Evolutionary conservation across 2,329 filamentous ascomycete species (phyloP), one percentile per base, ranked within the genome.

Genomic region (Fusarium anguioides): DNA sequence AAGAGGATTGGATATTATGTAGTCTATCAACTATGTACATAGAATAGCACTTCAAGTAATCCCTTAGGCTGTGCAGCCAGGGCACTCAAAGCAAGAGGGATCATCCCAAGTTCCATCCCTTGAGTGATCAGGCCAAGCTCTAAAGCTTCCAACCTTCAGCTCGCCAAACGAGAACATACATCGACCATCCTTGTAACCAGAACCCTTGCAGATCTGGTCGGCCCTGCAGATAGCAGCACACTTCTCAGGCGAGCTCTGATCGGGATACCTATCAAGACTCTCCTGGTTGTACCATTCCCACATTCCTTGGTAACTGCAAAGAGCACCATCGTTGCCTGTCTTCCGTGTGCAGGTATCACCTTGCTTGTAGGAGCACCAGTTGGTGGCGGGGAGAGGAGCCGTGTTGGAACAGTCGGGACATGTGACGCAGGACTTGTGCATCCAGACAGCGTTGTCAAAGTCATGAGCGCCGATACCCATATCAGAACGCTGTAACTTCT

Each of bases 81-180:
- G 53, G 1, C 53, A 56, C 29, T 53, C 37, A 15, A 56, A 56
- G 3, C 53, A 56, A 29, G 53, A 53, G 3, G 49, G 49, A n/a
- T 56, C 53, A 21, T 35, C 50, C 53, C 53, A 56, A 1, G 21
- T 56, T 9, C 53, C 47, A 24, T 53, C 53, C 23, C 9, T 33
- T 4, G 53, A 56, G 5, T 56, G 23, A 29, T 56, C 53, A 37
- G 53, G 53, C 47, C 53, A 56, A 1, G 36, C 53, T 6, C 47
- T 56, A 8, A 53, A 56, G 9, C 26, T 50, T 0, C 15, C 53
- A 1, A 31, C 40, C 37, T 42, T 53, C 2, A 56, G 53, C 47
- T 53, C 47, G 1, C 37, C 31, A 4, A 56, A 56, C 12, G 53
- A 56, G 23, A 56, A 56, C 53, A 56, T 53, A 24, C 53, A 56